phyloP scores from a whole-genome alignment of 2,329 filamentous ascomycete genomes.

The Lojkania enalia region DNA sequence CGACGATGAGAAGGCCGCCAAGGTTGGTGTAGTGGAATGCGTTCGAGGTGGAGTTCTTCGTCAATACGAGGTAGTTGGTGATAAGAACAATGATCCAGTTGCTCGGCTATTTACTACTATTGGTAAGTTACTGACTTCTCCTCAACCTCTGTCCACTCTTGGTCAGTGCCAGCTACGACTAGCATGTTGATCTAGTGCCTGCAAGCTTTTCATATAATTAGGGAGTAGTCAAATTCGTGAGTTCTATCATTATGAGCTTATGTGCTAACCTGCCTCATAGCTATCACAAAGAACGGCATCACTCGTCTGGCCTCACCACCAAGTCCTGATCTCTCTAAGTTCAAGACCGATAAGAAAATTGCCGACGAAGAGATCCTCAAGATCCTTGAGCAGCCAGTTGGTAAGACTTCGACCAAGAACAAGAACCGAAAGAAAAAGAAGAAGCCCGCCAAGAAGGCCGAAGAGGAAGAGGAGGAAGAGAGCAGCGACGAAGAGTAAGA shows the following conservation, averaged over 20 bases:
- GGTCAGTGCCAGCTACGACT: too few species aligned
- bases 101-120: slow-evolving; percentile 87
- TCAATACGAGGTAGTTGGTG: slow-evolving; percentile 93
- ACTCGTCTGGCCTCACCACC: slow-evolving; percentile 81
- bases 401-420: slow-evolving; percentile 68
- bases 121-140: slow-evolving; percentile 63
- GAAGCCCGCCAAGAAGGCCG: slow-evolving; percentile 69
- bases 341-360: slow-evolving; percentile 97
- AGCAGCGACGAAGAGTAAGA: slow-evolving; percentile 44
- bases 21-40: slow-evolving; percentile 96
- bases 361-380: slow-evolving; percentile 92
- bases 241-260: neutral
- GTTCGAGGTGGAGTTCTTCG: slow-evolving; percentile 90
- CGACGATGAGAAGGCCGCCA: slow-evolving; percentile 91
- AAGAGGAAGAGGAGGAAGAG: slow-evolving; percentile 43
- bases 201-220: too few species aligned
- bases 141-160: too few species aligned
- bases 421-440: slow-evolving; percentile 82
- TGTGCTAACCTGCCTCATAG: slow-evolving; percentile 51
- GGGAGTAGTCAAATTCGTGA: too few species aligned
- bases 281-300: slow-evolving; percentile 96
- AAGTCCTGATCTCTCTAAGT: slow-evolving; percentile 74
- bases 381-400: slow-evolving; percentile 85
- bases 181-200: too few species aligned
- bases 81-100: slow-evolving; percentile 85